These are phyloP conservation scores for Botryotinia calthae DNA, from an alignment of 2,329 filamentous ascomycete species.

Conservation along the genomic window DNA sequence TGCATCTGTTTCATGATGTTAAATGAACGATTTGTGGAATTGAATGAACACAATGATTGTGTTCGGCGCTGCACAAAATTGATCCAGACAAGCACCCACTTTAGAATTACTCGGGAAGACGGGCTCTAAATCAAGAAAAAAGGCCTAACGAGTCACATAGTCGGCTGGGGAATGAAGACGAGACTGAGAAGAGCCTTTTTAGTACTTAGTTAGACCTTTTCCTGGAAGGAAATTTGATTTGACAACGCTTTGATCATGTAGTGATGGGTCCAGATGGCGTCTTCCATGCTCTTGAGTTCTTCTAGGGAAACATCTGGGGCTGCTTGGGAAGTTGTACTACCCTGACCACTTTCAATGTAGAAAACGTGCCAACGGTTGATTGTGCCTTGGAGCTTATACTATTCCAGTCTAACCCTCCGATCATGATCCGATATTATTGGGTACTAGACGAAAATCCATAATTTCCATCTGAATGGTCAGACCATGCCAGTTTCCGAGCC, in stretches of 20 bases:
- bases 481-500: background rate
- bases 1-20: background rate
- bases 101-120: background rate
- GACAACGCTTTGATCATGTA: constrained; percentile 8
- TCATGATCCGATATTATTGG: background rate
- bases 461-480: background rate
- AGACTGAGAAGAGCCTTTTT: background rate
- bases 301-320: constrained; percentile 14
- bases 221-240: constrained; percentile 13
- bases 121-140: background rate
- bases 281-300: constrained; percentile 13
- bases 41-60: background rate
- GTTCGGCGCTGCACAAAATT: background rate
- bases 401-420: background rate
- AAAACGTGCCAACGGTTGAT: constrained; percentile 17
- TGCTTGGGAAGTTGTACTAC: background rate
- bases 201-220: background rate
- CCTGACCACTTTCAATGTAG: background rate
- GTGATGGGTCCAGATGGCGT: constrained; percentile 18
- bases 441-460: background rate
- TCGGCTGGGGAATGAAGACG: constrained; percentile 6
- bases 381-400: background rate
- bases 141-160: background rate
- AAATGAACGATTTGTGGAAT: background rate
- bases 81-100: background rate